These are phyloP conservation scores for Fusarium zealandicum DNA, from an alignment of 2,329 filamentous ascomycete species.

Conservation along the genomic window DNA sequence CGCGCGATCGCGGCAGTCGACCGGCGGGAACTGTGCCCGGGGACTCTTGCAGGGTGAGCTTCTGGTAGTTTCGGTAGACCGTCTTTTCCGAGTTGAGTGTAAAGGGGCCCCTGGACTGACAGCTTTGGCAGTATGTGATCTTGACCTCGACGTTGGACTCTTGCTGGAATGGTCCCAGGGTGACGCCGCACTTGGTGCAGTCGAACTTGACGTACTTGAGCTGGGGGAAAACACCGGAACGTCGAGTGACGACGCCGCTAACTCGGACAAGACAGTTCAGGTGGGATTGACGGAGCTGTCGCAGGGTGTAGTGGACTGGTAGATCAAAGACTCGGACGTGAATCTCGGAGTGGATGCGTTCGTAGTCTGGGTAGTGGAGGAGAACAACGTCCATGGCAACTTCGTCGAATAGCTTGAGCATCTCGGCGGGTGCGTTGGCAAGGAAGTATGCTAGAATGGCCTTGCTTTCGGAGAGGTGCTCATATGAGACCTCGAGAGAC, in stretches of 20 bases:
- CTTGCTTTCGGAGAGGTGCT: conserved; percentile 88
- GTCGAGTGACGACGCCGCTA: conserved; percentile 91
- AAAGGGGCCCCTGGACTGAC: conserved; percentile 93
- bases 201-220: conserved; percentile 99
- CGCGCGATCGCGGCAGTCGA: conserved; percentile 88
- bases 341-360: conserved; percentile 96
- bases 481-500: conserved; percentile 94
- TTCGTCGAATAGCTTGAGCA: conserved; percentile 94
- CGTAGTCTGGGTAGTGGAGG: conserved; percentile 96
- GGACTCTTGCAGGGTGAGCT: conserved; percentile 94
- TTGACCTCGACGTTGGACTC: conserved; percentile 97
- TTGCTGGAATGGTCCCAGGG: conserved; percentile 94
- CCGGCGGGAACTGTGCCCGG: conserved; percentile 96
- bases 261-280: conserved; percentile 95
- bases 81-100: conserved; percentile 97
- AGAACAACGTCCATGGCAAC: conserved; percentile 97
- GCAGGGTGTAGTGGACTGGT: conserved; percentile 92
- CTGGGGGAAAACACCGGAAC: conserved; percentile 95
- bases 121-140: conserved; percentile 95
- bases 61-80: conserved; percentile 98
- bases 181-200: conserved; percentile 90
- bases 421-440: conserved; percentile 93
- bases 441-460: conserved; percentile 95
- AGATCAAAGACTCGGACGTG: conserved; percentile 96
- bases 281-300: conserved; percentile 92